Base-by-base conservation (phyloP, 345 rosid genomes). In the Salix koriyanagi region DNA sequence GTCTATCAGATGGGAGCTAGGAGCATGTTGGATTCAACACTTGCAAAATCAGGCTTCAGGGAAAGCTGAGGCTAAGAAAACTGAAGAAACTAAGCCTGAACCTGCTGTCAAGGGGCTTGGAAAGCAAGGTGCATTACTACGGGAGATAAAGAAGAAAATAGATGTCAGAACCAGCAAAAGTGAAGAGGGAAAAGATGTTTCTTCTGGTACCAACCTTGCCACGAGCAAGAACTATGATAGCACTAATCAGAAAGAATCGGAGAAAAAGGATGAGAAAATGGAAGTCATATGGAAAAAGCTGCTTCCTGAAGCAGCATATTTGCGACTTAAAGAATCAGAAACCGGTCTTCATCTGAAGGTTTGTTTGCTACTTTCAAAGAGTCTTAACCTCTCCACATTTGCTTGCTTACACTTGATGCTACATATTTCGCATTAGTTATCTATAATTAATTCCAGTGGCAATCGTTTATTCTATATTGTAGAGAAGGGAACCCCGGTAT, bases 91-190 rank as follows among this genome's bases (percentile, higher is more conserved):
- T 36, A 96, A 91, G 89, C 88, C 85, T 70, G 94, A 92, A 81
- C 89, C 95, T 68, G 88, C 92, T 69, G 94, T 96, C 56, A 92
- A 91, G 90, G 99, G 99, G 83, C 97, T 96, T 65, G 98, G 98
- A 73, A 96, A 96, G 90, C 99, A 90, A 85, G 96, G 98, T 71
- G 96, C 89, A 70, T 84, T 93, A 81, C 87, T 96, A 8, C 93
- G 89, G 90, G 98, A 93, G 77, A 88, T 96, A 21, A 96, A 90
- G 87, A 96, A 86, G 87, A 96, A 87, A 83, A 82, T 80, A n/a
- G 93, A 93, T 86, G 87, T 70, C 80, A 89, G 80, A 87, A 84
- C 79, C 71, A 76, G 79, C 87, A 93, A 90, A 84, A 75, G 74
- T 78, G 99, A 92, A 76, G 88, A 80, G 65, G 87, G 86, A 41